phyloP scores from a whole-genome alignment of 1,139 yeast genomes.

The Nakaseomyces uthaithaninus region DNA sequence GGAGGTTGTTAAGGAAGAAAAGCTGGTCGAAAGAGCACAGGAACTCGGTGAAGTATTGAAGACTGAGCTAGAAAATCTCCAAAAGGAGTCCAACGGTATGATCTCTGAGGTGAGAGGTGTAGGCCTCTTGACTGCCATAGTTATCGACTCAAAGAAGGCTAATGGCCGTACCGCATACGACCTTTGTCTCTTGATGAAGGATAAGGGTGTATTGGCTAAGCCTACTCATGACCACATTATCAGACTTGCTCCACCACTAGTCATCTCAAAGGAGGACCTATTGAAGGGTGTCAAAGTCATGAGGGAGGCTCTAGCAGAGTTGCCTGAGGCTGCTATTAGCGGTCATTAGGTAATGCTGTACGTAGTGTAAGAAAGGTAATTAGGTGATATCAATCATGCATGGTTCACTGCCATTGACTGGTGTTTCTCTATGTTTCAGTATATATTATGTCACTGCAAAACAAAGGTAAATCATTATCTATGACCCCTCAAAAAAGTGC shows the following conservation, averaged over 20 bases:
- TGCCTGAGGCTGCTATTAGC: conserved; percentile 11
- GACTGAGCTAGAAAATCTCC: conserved; percentile 54
- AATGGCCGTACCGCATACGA: conserved; percentile 96
- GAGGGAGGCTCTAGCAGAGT: conserved; percentile 1
- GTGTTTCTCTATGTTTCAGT: too few relatives aligned
- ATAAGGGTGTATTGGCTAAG: conserved; percentile 84
- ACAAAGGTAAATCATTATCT: too few relatives aligned
- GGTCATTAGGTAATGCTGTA: conserved; percentile 8
- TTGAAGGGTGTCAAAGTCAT: conserved; percentile 73
- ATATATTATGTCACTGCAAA: too few relatives aligned
- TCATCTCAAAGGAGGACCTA: conserved; percentile 80
- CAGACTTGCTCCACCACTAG: conserved; percentile 93
- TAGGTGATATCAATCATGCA: too few relatives aligned
- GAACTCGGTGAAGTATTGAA: conserved; percentile 65
- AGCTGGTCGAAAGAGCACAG: conserved; percentile 70
- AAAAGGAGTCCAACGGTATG: conserved; percentile 56
- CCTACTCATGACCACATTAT: conserved; percentile 96
- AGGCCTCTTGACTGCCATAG: conserved; percentile 86
- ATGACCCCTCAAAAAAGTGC: too few relatives aligned
- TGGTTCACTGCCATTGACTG: too few relatives aligned
- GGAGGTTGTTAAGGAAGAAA: conserved; percentile 81
- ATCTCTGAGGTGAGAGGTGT: conserved; percentile 88
- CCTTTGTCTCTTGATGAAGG: conserved; percentile 80
- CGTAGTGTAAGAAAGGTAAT: not conserved
- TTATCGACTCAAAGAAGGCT: conserved; percentile 75